phyloP scores from a whole-genome alignment of 2,329 filamentous ascomycete species.

The Colletotrichum phormii region DNA sequence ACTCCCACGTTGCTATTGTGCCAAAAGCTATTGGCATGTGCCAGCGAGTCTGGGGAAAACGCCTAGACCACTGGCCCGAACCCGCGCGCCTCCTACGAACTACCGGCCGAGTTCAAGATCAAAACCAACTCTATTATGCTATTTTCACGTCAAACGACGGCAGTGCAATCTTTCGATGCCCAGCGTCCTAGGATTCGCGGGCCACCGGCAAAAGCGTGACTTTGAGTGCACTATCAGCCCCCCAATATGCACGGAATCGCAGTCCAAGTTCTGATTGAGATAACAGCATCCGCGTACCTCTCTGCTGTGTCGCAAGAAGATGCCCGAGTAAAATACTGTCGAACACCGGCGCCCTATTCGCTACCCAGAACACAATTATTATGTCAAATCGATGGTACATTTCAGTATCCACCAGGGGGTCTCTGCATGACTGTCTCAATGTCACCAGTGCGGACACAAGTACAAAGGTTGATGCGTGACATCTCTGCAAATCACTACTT shows the following conservation, averaged over 20 bases:
- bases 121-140: not conserved
- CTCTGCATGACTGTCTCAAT: not conserved
- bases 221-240: not conserved
- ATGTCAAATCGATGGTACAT: conserved; percentile 25
- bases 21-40: not conserved
- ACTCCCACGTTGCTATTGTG: not conserved
- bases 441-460: not conserved
- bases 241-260: not conserved
- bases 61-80: conserved; percentile 1
- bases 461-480: not conserved
- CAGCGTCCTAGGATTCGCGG: not conserved
- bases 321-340: not conserved
- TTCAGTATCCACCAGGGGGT: conserved; percentile 2
- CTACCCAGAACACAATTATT: not conserved
- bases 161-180: not conserved
- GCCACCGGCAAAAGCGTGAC: not conserved
- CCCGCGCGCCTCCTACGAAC: not conserved
- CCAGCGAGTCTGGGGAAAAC: not conserved
- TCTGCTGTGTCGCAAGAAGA: not conserved
- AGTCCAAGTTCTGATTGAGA: not conserved
- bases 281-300: too few species aligned
- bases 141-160: not conserved
- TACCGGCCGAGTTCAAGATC: not conserved
- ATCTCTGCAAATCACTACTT: not conserved
- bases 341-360: not conserved